Evolutionary conservation across 257 asterid genomes (phyloP).

Genomic region (Prunella vulgaris): DNA sequence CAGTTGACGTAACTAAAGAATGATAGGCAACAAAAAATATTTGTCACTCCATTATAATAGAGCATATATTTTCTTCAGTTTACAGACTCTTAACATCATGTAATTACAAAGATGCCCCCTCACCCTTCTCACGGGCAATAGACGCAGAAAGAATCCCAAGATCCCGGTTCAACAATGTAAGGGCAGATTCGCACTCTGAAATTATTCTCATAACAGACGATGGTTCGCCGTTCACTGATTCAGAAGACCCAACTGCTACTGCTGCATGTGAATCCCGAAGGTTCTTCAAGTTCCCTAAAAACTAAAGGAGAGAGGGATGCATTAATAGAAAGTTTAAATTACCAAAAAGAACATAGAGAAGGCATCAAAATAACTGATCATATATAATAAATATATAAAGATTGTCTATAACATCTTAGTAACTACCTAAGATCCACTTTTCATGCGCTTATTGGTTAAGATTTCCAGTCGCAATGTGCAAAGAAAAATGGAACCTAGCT

Average conservation of each 20-base stretch:
- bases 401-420: background rate
- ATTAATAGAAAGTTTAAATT: background rate
- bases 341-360: slow-evolving; percentile 4
- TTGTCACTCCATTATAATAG: background rate
- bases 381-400: background rate
- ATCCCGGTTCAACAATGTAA: slow-evolving; percentile 83
- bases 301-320: slow-evolving; percentile 32
- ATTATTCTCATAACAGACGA: slow-evolving; percentile 84
- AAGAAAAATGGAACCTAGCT: background rate
- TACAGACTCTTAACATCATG: background rate
- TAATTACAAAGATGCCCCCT: slow-evolving; percentile 36
- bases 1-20: slow-evolving; percentile 16
- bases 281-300: slow-evolving; percentile 89
- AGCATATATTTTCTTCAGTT: background rate
- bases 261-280: slow-evolving; percentile 93
- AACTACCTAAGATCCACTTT: background rate
- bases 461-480: background rate
- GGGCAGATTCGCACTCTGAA: slow-evolving; percentile 83
- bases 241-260: slow-evolving; percentile 76
- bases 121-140: slow-evolving; percentile 82
- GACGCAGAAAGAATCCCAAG: slow-evolving; percentile 91
- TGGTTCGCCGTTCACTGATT: slow-evolving; percentile 83
- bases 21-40: background rate
- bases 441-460: background rate
- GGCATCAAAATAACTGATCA: background rate